phyloP scores from a whole-genome alignment of 129 eudicot genomes.

The Smallanthus sonchifolius region DNA sequence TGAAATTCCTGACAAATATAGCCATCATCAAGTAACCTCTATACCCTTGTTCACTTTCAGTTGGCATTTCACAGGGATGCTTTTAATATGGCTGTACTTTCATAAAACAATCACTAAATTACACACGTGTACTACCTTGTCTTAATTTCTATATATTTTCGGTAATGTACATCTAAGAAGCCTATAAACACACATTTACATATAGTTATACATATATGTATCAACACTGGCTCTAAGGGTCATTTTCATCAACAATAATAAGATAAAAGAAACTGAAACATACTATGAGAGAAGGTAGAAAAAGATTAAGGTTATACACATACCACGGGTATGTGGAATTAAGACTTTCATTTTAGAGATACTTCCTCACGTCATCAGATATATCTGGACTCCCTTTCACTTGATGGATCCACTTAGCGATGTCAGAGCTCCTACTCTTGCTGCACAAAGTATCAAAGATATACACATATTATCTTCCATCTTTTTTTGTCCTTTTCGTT shows the following conservation, averaged over 20 bases:
- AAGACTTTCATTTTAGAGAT: background rate
- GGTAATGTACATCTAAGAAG: too few relatives aligned
- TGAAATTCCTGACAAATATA: background rate
- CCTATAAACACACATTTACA: too few relatives aligned
- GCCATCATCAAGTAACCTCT: slow-evolving; percentile 14
- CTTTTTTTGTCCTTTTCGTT: too few relatives aligned
- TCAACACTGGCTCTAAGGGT: background rate
- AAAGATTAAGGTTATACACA: background rate
- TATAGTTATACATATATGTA: too few relatives aligned
- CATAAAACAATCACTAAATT: background rate
- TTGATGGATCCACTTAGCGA: background rate
- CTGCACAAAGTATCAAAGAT: background rate
- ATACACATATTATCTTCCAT: background rate
- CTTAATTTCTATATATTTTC: background rate
- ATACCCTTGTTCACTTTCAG: background rate
- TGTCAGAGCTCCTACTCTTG: background rate
- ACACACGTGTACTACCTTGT: background rate
- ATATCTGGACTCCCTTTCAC: background rate
- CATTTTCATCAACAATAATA: background rate
- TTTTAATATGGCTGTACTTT: background rate
- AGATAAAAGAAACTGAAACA: background rate
- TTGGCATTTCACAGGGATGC: background rate
- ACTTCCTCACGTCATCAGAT: background rate
- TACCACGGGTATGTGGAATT: background rate
- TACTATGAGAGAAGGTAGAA: background rate